Conservation (phyloP, 495 filamentous ascomycete species). For the Xylaria scruposa region DNA sequence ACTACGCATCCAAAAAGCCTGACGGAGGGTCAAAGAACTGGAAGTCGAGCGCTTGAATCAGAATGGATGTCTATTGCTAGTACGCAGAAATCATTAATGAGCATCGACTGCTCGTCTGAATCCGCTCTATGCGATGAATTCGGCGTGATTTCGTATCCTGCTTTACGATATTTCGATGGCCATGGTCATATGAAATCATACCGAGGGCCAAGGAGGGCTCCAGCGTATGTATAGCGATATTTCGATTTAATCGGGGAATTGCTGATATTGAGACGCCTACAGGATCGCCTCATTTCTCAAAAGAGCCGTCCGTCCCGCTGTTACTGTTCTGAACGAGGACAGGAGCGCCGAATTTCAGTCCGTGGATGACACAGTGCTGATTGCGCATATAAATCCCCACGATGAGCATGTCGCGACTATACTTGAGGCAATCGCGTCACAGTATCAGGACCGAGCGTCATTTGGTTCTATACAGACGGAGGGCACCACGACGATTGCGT, state of each 20-base stretch:
- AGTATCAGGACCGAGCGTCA: constrained; percentile 47
- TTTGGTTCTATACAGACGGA: constrained; percentile 46
- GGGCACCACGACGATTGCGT: constrained; percentile 40
- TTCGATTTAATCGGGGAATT: not conserved
- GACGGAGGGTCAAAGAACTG: constrained; percentile 33
- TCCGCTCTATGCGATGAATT: constrained; percentile 47
- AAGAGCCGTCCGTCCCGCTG: constrained; percentile 43
- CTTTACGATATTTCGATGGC: constrained; percentile 53
- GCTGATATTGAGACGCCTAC: not conserved
- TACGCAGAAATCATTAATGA: constrained; percentile 39
- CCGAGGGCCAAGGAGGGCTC: constrained; percentile 48
- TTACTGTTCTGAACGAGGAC: constrained; percentile 39
- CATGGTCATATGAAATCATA: constrained; percentile 43
- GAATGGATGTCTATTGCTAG: constrained; percentile 47
- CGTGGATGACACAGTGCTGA: constrained; percentile 49
- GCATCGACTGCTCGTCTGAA: constrained; percentile 52
- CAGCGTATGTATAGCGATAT: constrained; percentile 36
- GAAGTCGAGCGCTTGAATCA: constrained; percentile 46
- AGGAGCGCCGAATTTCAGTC: constrained; percentile 45
- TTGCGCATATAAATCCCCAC: constrained; percentile 45
- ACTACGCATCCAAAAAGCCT: not conserved
- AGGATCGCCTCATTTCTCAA: constrained; percentile 52
- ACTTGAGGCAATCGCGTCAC: constrained; percentile 40
- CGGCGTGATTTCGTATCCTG: constrained; percentile 53
- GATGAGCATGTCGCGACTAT: constrained; percentile 32